These are phyloP conservation scores for Hebeloma cylindrosporum DNA, from an alignment of 768 basidiomycete species.

Conservation along the genomic window DNA sequence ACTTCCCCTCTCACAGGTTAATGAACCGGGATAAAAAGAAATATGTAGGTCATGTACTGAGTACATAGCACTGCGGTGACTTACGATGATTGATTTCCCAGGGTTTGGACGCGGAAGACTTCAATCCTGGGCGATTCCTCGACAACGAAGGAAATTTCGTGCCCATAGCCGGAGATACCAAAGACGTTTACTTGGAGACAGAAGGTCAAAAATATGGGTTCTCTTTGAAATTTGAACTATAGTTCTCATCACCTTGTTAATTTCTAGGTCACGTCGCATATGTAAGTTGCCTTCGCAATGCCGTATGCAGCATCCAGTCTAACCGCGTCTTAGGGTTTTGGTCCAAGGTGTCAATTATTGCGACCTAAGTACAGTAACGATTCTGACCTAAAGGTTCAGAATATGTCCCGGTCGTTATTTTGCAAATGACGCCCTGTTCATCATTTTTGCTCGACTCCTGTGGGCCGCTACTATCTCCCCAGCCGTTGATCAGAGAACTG, in stretches of 20 bases:
- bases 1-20: too few species aligned
- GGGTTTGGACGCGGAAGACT: neutral
- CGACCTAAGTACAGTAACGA: neutral
- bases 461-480: conserved; percentile 1
- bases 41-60: too few species aligned
- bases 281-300: neutral
- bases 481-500: neutral
- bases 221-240: neutral
- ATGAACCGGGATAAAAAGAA: too few species aligned
- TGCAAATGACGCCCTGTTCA: conserved; percentile 4
- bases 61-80: too few species aligned
- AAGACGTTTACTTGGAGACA: conserved; percentile 4
- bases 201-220: conserved; percentile 1
- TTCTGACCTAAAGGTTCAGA: neutral
- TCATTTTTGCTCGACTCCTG: neutral
- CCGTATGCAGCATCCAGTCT: too few species aligned
- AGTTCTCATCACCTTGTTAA: neutral
- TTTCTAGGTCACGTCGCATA: conserved; percentile 6
- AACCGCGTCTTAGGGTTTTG: too few species aligned
- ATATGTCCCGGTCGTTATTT: conserved; percentile 7
- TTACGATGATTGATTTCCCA: neutral
- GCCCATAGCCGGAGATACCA: neutral
- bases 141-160: conserved; percentile 3
- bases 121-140: conserved; percentile 5
- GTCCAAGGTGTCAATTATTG: too few species aligned